Evolutionary conservation across 192 early-diverging fungal genomes (phyloP).

Genomic region (Backusella luteola): DNA sequence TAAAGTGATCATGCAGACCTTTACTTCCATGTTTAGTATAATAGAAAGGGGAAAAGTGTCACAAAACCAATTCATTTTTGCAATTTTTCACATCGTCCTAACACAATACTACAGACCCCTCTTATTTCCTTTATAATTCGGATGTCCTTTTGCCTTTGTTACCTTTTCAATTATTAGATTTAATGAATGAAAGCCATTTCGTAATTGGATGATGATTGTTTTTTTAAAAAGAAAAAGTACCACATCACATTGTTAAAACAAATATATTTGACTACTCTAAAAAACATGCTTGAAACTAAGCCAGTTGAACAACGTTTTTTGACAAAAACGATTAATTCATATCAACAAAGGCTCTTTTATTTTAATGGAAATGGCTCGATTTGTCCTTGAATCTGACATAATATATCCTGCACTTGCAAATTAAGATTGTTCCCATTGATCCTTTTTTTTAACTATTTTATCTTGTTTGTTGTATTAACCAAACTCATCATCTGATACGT

Average conservation of each 20-base stretch:
- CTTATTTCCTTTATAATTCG: neutral
- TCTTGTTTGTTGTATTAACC: neutral
- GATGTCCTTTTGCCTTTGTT: neutral
- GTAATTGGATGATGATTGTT: neutral
- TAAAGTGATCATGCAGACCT: neutral
- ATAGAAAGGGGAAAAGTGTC: slow-evolving; percentile 1
- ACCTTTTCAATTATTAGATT: neutral
- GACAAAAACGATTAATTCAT: neutral
- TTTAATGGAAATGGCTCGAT: neutral
- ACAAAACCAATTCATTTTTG: neutral
- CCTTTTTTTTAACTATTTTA: neutral
- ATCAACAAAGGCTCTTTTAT: neutral
- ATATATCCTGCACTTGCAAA: neutral
- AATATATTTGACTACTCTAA: neutral
- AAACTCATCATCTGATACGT: neutral
- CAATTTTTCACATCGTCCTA: neutral
- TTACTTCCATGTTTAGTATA: neutral
- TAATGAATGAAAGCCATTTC: neutral
- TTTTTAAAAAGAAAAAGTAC: neutral
- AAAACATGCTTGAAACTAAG: neutral
- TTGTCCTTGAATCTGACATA: neutral
- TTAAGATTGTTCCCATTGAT: neutral
- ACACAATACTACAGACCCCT: neutral
- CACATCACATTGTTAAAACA: no score
- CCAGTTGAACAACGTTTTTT: neutral